Base-by-base conservation (phyloP, 139 green algal genomes). In the Haematococcus lacustris region DNA sequence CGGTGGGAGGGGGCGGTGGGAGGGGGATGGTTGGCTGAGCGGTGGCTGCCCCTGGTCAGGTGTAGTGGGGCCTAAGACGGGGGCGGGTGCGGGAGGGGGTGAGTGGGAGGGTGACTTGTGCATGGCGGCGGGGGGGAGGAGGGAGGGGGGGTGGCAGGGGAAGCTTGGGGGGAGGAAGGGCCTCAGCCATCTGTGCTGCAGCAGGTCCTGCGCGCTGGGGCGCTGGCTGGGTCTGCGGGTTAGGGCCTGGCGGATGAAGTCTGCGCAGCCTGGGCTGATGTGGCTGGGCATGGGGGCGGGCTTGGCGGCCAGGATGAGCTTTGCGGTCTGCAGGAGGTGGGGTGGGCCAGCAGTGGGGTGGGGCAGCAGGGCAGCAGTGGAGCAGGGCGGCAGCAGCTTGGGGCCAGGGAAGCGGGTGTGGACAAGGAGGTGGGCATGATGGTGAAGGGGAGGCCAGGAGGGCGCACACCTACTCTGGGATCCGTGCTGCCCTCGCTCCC, bases 391-490 rank as follows among this genome's bases (percentile, higher is more conserved):
- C 43, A 53, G 43, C 43, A 53, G 43, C 9, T 9, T 53, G 43
- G 43, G 59, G 13, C 13, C 28, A 23, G 59, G 9, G 28, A 21
- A 23, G 17, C 28, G 21, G 13, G 17, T 33, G 59, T 35, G 59
- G 59, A 33, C n/a, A n/a, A n/a, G n/a, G n/a, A n/a, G n/a, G n/a
- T 66, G 28, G 28, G 59, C 59, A 6, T 71, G 34, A 32, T 78
- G 67, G n/a, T 75, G 71, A 38, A 75, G 37, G 23, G 74, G 66
- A 6, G 66, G 65, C 71, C 76, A 78, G 38, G 75, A 61, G 4
- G 65, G 71, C 69, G 5, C 64, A 51, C 3, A 73, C 17, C 60
- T 61, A 68, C 35, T 53, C 68, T 57, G 47, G n/a, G n/a, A n/a
- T n/a, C n/a, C n/a, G n/a, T n/a, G n/a, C n/a, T n/a, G n/a, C n/a